Evolutionary conservation across 1,139 yeast species (phyloP), one percentile per base, ranked within the genome.

Genomic region (Yamadazyma diddensiae): DNA sequence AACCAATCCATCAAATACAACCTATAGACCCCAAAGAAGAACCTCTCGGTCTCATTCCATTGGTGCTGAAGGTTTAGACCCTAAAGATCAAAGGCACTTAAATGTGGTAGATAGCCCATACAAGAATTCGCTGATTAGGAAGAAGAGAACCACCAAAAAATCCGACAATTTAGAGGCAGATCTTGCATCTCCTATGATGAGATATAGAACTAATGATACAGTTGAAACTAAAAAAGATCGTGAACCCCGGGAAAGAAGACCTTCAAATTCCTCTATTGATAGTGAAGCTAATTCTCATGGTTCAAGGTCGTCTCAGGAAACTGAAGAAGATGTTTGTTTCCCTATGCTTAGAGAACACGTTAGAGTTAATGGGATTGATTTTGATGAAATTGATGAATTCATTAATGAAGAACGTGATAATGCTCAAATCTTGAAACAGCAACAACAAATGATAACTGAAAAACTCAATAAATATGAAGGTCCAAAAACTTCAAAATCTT

Each of bases 311-410:
- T 79, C 87, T 2, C 87, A 82, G 49, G 94, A 84, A 53, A 87
- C 96, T 0, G 97, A 90, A 53, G 97, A 90, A 54, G 97, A 92
- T 71, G 98, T 92, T 28, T 92, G 97, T 67, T 88, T 90, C 62
- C 97, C 98, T 1, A 83, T 87, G 86, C 68, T 79, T 32, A 79
- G 86, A 15, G 86, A 81, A 47, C 82, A 79, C 46, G 70, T 76
- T 9, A 69, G 84, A 41, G 67, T 80, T 26, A 79, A 79, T 43
- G 92, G 90, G 10, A 82, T 83, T 44, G 90, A 83, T 55, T 82
- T 82, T 49, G 85, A 79, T 52, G 92, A 82, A 47, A 71, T 83
- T 50, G 92, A 82, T 41, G 88, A 82, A 45, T 82, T 81, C 47
- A 78, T 82, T 34, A 66, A 69, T 34, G 84, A 78, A 30, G 74